Base-by-base conservation (phyloP, 495 filamentous ascomycete species). In the Penicillium maclennaniae region DNA sequence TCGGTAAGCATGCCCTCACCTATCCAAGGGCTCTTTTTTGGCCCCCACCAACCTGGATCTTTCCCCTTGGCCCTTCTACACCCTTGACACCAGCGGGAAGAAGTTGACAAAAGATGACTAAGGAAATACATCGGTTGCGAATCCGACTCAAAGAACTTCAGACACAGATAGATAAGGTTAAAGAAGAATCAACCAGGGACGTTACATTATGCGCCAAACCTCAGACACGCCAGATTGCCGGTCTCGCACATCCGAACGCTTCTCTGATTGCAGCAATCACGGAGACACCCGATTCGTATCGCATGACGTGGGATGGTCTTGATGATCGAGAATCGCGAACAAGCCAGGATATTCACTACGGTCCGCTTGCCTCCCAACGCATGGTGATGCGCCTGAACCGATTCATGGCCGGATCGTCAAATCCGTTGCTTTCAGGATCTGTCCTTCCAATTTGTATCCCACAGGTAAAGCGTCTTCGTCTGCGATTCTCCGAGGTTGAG, bases 71-170 rank as follows among this genome's bases (percentile, higher is more conserved):
- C n/a, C n/a, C n/a, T n/a, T n/a, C n/a, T n/a, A n/a, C n/a, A n/a
- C n/a, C n/a, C n/a, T 34, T 5, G 8, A 8, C 26, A 4, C 26
- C 26, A 28, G 26, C 26, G 5, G 26, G 26, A 28, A 8, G 26
- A 28, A 28, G 26, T 8, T 28, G 26, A 28, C 8, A 8, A 28
- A 5, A 28, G 8, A 28, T 28, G 26, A 8, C 26, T 28, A 63
- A 73, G 26, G 73, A 77, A 48, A 78, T 78, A 23, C 73, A 77
- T 20, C 60, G 69, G 5, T 54, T 79, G 47, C 62, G 67, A 37
- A 46, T 59, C 15, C 61, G 65, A 19, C 55, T 78, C 39, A 57
- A 67, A 27, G 69, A 76, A 37, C 56, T 76, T 3, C 70, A 77
- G 48, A 54, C 61, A 17, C 60, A 73, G 53, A 51, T 73, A 0